Base-by-base conservation (phyloP, 2,329 filamentous ascomycete species). In the Dryadomyces sulphureus region DNA sequence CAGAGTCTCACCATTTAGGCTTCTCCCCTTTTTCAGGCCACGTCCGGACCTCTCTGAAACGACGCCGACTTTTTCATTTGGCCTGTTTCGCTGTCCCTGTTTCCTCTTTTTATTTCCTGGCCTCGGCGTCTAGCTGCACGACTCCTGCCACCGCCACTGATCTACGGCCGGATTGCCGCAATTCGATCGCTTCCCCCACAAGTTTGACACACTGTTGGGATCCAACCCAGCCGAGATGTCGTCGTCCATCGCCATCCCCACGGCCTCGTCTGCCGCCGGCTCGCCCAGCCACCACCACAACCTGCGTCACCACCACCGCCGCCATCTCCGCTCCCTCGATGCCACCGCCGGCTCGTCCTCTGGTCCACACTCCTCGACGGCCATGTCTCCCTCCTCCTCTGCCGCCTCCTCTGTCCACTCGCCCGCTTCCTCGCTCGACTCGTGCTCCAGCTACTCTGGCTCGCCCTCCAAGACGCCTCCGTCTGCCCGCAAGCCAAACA, bases 211-310 rank as follows among this genome's bases (percentile, higher is more conserved):
- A n/a, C n/a, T n/a, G n/a, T n/a, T n/a, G n/a, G n/a, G n/a, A n/a
- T n/a, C n/a, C n/a, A n/a, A n/a, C n/a, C n/a, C n/a, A n/a, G n/a
- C n/a, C n/a, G n/a, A n/a, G n/a, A 78, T 81, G 77, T 79, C 78
- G 49, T 79, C 79, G 49, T 82, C 78, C 49, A 85, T 85, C 63
- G 69, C 73, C 53, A 86, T 87, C 54, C 81, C 80, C 52, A 63
- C 70, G 50, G 48, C 53, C 22, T 46, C 52, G 19, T 47, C 50
- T 2, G 42, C 53, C 11, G 32, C 14, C 16, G 38, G 12, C 24
- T 14, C 17, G 32, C 30, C 22, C 34, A 34, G 25, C 32, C 42
- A 41, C 22, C 36, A 32, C 17, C 32, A 48, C 38, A 27, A 38
- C 32, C 38, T 19, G 32, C 46, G 27, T 16, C 46, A 36, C 17